A percentile compares a stretch with the other conserved stretches of the same genome.
phyloP scores from a whole-genome alignment of 371 early-diverging fungal genomes.

The Gilbertella persicaria region DNA sequence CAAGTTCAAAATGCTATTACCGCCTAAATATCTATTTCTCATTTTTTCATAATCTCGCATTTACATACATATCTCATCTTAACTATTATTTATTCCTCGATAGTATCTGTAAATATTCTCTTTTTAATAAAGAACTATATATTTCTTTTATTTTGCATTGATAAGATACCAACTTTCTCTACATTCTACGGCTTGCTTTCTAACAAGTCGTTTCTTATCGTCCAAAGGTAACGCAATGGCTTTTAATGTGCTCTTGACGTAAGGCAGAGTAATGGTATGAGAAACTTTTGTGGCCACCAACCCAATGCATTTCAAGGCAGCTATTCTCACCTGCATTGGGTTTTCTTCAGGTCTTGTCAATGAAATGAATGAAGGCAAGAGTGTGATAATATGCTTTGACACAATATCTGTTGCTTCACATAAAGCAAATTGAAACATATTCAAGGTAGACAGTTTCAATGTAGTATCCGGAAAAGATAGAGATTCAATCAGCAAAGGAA shows the following conservation, averaged over 20 bases:
- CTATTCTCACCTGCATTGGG: constrained; percentile 56
- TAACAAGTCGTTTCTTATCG: constrained; percentile 85
- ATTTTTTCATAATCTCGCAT: neutral
- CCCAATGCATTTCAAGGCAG: constrained; percentile 72
- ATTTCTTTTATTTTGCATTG: constrained; percentile 2
- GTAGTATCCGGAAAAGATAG: constrained; percentile 59
- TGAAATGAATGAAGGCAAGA: constrained; percentile 50
- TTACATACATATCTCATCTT: neutral
- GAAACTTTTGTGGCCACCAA: constrained; percentile 63
- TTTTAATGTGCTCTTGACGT: constrained; percentile 59
- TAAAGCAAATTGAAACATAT: constrained; percentile 69
- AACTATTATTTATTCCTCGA: neutral
- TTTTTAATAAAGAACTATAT: neutral
- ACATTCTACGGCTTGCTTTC: constrained; percentile 84
- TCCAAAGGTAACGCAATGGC: constrained; percentile 69
- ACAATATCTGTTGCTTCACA: constrained; percentile 61
- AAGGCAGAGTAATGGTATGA: constrained; percentile 59
- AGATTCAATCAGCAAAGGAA: constrained; percentile 76
- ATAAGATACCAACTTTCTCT: constrained; percentile 75
- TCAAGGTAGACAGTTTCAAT: constrained; percentile 73
- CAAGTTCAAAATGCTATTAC: constrained; percentile 25
- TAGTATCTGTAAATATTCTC: neutral
- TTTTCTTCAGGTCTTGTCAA: constrained; percentile 33
- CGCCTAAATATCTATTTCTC: constrained; percentile 7
- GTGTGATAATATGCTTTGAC: constrained; percentile 49